A percentile compares a stretch with the other conserved stretches of the same genome.
Evolutionary conservation across 129 eudicot species (phyloP).

Genomic region (Solidago caesia): DNA sequence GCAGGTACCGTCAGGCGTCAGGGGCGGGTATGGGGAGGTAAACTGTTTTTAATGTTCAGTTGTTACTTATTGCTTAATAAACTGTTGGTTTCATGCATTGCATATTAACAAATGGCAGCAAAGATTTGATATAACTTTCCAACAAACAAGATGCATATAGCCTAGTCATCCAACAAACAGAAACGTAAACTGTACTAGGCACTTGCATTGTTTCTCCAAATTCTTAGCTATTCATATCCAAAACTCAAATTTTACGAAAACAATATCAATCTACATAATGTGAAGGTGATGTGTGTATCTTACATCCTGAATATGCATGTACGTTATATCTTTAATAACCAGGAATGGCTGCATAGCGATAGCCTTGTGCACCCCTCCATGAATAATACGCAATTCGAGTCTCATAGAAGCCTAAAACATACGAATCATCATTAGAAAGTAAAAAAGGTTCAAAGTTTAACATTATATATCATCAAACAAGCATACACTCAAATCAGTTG

Average conservation of each 20-base stretch:
- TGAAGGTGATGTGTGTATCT: slow-evolving; percentile 10
- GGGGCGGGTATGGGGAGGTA: too few species aligned
- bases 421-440: slow-evolving; percentile 10
- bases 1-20: too few species aligned
- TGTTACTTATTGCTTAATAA: too few species aligned
- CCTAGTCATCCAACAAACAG: not conserved
- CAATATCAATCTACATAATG: slow-evolving; percentile 22
- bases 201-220: too few species aligned
- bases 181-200: not conserved
- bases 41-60: too few species aligned
- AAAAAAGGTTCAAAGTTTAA: not conserved
- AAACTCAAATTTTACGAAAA: slow-evolving; percentile 9
- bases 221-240: not conserved
- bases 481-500: not conserved
- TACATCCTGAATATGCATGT: slow-evolving; percentile 26
- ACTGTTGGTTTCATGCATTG: too few species aligned
- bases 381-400: slow-evolving; percentile 88
- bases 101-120: too few species aligned
- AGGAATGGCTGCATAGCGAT: slow-evolving; percentile 84
- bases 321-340: slow-evolving; percentile 40
- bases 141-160: not conserved
- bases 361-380: slow-evolving; percentile 98
- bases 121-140: too few species aligned
- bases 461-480: slow-evolving; percentile 4
- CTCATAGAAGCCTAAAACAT: slow-evolving; percentile 68